Conservation (phyloP, 148 eudicot genomes). For the Rhododendron williamsianum region DNA sequence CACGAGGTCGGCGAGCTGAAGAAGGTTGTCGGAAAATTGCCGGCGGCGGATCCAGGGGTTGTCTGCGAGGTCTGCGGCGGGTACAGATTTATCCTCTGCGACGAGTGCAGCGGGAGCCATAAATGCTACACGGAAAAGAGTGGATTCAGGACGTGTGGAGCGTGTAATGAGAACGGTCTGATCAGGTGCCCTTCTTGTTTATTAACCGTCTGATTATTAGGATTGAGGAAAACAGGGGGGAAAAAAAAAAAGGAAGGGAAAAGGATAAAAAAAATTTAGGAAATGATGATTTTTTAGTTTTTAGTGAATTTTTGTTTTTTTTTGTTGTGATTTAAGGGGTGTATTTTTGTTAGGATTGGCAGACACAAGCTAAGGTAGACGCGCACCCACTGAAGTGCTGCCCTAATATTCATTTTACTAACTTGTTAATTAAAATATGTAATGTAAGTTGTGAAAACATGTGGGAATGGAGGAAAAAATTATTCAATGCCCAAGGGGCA, state of each 20-base stretch:
- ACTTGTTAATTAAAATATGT: neutral
- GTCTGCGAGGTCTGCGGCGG: slow-evolving; percentile 66
- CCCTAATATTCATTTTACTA: neutral
- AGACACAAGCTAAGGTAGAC: neutral
- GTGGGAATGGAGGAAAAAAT: neutral
- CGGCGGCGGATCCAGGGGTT: slow-evolving; percentile 23
- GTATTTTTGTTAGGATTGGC: neutral
- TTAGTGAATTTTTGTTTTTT: neutral
- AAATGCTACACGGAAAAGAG: slow-evolving; percentile 53
- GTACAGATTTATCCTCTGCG: slow-evolving; percentile 56
- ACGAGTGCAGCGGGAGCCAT: slow-evolving; percentile 65
- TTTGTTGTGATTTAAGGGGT: neutral
- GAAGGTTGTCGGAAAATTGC: slow-evolving; percentile 39
- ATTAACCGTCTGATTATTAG: slow-evolving; percentile 7
- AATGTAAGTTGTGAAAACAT: neutral
- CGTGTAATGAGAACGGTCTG: slow-evolving; percentile 74
- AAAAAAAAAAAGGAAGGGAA: neutral
- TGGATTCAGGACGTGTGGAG: slow-evolving; percentile 53
- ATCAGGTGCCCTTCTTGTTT: slow-evolving; percentile 67
- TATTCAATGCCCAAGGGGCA: too few relatives aligned
- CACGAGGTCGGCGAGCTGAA: slow-evolving; percentile 77
- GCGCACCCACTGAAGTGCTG: neutral
- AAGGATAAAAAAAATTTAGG: neutral
- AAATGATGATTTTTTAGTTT: neutral
- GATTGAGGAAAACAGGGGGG: slow-evolving; percentile 3